Evolutionary conservation across 2,329 filamentous ascomycete species (phyloP).

Genomic region (Colletotrichum sp.): DNA sequence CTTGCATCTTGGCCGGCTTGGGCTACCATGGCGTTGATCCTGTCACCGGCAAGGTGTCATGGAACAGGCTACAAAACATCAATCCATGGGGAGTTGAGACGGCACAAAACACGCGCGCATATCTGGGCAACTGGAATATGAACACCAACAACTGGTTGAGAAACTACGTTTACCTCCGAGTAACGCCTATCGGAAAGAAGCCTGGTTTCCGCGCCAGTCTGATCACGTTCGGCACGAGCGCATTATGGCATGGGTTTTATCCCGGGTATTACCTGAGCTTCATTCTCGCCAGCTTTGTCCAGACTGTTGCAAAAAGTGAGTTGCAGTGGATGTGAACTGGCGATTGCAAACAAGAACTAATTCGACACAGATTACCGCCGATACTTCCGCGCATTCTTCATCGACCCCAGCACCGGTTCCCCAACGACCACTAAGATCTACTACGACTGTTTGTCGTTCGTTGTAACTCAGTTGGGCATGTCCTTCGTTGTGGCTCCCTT

Average conservation of each 20-base stretch:
- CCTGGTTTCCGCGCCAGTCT: slow-evolving; percentile 94
- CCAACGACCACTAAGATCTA: slow-evolving; percentile 77
- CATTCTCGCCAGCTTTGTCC: slow-evolving; percentile 85
- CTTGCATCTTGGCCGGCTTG: slow-evolving; percentile 91
- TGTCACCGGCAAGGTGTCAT: slow-evolving; percentile 82
- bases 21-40: slow-evolving; percentile 94
- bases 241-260: slow-evolving; percentile 98
- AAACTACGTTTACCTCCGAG: slow-evolving; percentile 94
- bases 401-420: slow-evolving; percentile 75
- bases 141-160: slow-evolving; percentile 97
- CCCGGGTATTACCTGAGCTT: slow-evolving; percentile 96
- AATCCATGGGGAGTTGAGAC: slow-evolving; percentile 84
- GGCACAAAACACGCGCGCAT: slow-evolving; percentile 92
- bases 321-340: slow-evolving; percentile 23
- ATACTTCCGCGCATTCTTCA: slow-evolving; percentile 89
- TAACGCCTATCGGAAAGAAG: slow-evolving; percentile 94
- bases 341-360: slow-evolving; percentile 23
- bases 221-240: slow-evolving; percentile 92
- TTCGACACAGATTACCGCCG: slow-evolving; percentile 77
- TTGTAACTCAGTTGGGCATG: slow-evolving; percentile 82
- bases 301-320: slow-evolving; percentile 93
- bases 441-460: slow-evolving; percentile 80
- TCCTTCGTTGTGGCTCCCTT: slow-evolving; percentile 86
- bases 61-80: slow-evolving; percentile 89
- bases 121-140: slow-evolving; percentile 95